Conservation (phyloP, 176 grass and related monocot genomes). For the Avena sativa region DNA sequence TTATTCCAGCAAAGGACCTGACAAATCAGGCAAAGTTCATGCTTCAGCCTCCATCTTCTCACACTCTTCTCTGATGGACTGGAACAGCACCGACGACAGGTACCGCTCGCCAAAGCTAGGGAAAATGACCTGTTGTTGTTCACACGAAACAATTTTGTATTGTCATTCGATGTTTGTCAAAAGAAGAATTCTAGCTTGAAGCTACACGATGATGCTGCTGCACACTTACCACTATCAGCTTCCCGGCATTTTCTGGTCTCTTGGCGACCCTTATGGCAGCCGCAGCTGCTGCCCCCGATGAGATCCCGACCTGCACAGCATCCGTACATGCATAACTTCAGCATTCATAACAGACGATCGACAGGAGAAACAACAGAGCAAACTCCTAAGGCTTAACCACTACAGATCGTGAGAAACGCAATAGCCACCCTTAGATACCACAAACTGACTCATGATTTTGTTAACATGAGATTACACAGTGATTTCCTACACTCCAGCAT, state of each 20-base stretch:
- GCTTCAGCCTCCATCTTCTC: conserved; percentile 91
- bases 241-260: conserved; percentile 90
- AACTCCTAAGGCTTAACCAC: background rate
- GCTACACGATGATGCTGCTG: background rate
- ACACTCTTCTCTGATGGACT: conserved; percentile 85
- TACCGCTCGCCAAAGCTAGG: conserved; percentile 99
- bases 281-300: conserved; percentile 83
- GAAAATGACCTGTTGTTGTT: conserved; percentile 65
- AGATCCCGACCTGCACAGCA: conserved; percentile 87
- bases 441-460: background rate
- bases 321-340: conserved; percentile 3
- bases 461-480: background rate
- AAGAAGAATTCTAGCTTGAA: background rate
- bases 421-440: background rate
- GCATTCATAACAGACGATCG: background rate
- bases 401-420: background rate
- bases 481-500: background rate
- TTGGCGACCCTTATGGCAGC: conserved; percentile 84
- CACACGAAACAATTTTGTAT: background rate
- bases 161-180: background rate
- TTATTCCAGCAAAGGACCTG: background rate
- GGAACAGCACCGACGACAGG: conserved; percentile 78
- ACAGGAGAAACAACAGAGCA: background rate
- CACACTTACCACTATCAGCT: conserved; percentile 73
- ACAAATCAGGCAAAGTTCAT: conserved; percentile 35